phyloP scores from a whole-genome alignment of 2,329 filamentous ascomycete genomes.

The Aspergillus calidoustus region DNA sequence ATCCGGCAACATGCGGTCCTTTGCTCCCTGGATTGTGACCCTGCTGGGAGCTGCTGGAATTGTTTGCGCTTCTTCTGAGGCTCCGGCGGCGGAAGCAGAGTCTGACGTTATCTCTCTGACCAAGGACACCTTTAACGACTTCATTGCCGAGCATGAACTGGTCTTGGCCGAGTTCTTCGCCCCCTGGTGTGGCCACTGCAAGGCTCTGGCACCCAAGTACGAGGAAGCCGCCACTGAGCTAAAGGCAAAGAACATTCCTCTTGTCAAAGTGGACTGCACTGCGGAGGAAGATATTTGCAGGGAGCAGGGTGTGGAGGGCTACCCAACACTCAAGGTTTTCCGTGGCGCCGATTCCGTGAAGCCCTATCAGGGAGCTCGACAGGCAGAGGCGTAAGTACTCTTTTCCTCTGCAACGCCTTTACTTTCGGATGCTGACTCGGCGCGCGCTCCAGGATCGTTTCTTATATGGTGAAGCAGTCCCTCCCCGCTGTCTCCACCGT shows the following conservation, averaged over 20 bases:
- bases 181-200: conserved; percentile 98
- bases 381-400: conserved; percentile 68
- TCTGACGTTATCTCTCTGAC: conserved; percentile 87
- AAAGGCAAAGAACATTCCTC: conserved; percentile 53
- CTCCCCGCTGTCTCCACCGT: conserved; percentile 88
- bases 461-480: conserved; percentile 98
- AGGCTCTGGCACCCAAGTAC: conserved; percentile 75
- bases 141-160: conserved; percentile 82
- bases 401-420: not conserved
- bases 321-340: conserved; percentile 99
- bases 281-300: conserved; percentile 91
- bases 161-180: conserved; percentile 98
- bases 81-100: conserved; percentile 28
- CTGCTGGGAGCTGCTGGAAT: conserved; percentile 45
- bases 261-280: conserved; percentile 77
- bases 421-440: conserved; percentile 27
- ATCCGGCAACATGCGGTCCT: conserved; percentile 42
- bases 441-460: conserved; percentile 58
- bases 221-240: conserved; percentile 54
- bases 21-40: conserved; percentile 45
- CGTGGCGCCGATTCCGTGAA: conserved; percentile 79
- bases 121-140: conserved; percentile 83
- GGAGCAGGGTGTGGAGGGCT: conserved; percentile 89
- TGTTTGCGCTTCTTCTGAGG: conserved; percentile 39
- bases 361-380: conserved; percentile 87